These are phyloP conservation scores for Leccinum imitatum DNA, from an alignment of 768 basidiomycete genomes.

Conservation along the genomic window DNA sequence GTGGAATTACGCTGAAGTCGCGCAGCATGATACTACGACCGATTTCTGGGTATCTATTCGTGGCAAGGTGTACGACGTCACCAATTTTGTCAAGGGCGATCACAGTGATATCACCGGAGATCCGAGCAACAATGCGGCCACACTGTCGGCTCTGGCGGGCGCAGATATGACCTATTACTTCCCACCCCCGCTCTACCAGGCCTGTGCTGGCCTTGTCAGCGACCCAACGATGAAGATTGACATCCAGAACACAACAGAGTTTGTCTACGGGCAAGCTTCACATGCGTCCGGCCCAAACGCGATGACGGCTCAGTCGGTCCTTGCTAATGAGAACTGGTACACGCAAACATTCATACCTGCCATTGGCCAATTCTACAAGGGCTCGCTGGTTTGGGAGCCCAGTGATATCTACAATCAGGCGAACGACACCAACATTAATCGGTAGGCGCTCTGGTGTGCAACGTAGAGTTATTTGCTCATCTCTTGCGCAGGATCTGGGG, in stretches of 20 bases:
- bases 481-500: constrained; percentile 48
- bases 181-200: constrained; percentile 55
- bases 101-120: constrained; percentile 59
- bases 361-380: constrained; percentile 58
- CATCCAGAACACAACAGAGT: constrained; percentile 47
- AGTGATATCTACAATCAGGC: constrained; percentile 39
- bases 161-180: constrained; percentile 64
- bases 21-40: constrained; percentile 46
- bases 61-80: constrained; percentile 61
- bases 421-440: constrained; percentile 35
- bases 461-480: constrained; percentile 6
- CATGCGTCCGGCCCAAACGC: constrained; percentile 57
- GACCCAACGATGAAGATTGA: constrained; percentile 40
- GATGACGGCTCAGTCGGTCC: constrained; percentile 33
- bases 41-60: constrained; percentile 66
- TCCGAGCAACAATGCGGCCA: constrained; percentile 47
- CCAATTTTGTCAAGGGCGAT: constrained; percentile 56
- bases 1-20: constrained; percentile 52
- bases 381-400: constrained; percentile 51
- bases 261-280: constrained; percentile 44
- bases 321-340: constrained; percentile 53
- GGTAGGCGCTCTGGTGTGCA: constrained; percentile 18
- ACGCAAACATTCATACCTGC: constrained; percentile 51
- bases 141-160: constrained; percentile 57
- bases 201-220: constrained; percentile 59